Base-by-base conservation (phyloP, 1,139 yeast genomes). In the Candida labiduridarum region DNA sequence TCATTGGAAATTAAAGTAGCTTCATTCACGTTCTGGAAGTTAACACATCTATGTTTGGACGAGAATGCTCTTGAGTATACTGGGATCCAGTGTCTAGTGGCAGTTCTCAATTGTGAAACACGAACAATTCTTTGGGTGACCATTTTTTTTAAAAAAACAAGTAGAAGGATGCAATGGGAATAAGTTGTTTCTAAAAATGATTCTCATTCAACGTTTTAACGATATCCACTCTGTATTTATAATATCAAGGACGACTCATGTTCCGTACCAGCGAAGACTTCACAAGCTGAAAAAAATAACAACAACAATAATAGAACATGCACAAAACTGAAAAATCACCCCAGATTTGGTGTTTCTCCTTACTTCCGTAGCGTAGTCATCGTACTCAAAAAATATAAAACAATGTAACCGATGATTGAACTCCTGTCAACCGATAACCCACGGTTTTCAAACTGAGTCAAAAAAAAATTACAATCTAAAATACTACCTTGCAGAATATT, bases 11-110 rank as follows among this genome's bases (percentile, higher is more conserved):
- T 73, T 52, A 72, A 59, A 49, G 59, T 61, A 44, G 67, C 63
- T 29, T 72, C 75, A 47, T 64, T 65, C 47, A 65, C 57, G 52
- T 66, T 68, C 63, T 72, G 71, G 56, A 71, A 68, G 60, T 70
- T 72, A 46, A 74, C 66, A 43, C 63, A 65, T 59, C 78, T 66
- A 57, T 73, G 77, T 50, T 62, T 66, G 2, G 78, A 71, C 31
- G 78, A 73, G 52, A 73, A 74, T 29, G 51, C 52, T 27, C 44
- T 53, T 29, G 54, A 49, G 30, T 39, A 53, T 49, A 42, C 57
- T 48, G 80, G 79, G 25, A 76, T 59, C 80, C 80, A 76, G 58
- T 78, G 74, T 59, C 78, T 72, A 48, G 79, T 63, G 53, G 79
- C 78, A 48, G 80, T 74, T 59, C 69, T 72, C 63, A 67, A 71